A percentile compares a stretch with the other conserved stretches of the same genome.
Evolutionary conservation across 2,329 filamentous ascomycete genomes (phyloP).

Genomic region (Westerdykella sp.): DNA sequence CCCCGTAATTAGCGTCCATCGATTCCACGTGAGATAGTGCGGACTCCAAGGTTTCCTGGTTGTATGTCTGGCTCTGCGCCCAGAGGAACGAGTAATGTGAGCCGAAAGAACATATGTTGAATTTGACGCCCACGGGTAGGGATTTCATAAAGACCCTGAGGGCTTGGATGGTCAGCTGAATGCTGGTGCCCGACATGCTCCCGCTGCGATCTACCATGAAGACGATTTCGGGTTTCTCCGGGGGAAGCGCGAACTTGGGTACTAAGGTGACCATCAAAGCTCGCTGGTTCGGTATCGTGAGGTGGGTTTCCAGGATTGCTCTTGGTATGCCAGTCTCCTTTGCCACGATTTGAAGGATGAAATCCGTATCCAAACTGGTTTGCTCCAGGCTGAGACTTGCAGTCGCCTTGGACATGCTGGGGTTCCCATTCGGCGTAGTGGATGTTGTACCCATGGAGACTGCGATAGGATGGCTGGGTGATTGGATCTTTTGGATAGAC

Average conservation of each 20-base stretch:
- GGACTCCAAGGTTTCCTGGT: constrained; percentile 39
- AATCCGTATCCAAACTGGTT: constrained; percentile 56
- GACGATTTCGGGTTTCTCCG: constrained; percentile 56
- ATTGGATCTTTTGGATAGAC: constrained; percentile 57
- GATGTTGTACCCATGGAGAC: constrained; percentile 58
- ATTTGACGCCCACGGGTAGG: constrained; percentile 56
- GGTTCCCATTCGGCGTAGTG: constrained; percentile 39
- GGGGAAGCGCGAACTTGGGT: constrained; percentile 59
- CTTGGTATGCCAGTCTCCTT: constrained; percentile 56
- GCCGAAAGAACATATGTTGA: constrained; percentile 67
- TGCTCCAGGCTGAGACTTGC: constrained; percentile 52
- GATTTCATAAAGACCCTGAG: constrained; percentile 61
- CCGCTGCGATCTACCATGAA: constrained; percentile 69
- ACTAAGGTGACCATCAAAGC: constrained; percentile 67
- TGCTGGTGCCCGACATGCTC: constrained; percentile 53
- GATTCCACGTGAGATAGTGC: constrained; percentile 40
- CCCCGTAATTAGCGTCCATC: constrained; percentile 47
- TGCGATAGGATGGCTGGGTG: constrained; percentile 61
- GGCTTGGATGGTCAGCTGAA: constrained; percentile 49
- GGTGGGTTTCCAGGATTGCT: constrained; percentile 61
- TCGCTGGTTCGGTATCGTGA: constrained; percentile 53
- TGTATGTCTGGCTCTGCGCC: constrained; percentile 44
- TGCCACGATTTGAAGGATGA: constrained; percentile 59
- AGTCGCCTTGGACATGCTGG: constrained; percentile 55
- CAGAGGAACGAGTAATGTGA: constrained; percentile 43